phyloP scores from a whole-genome alignment of 2,329 filamentous ascomycete species.

The Chalaropsis thielavioides region DNA sequence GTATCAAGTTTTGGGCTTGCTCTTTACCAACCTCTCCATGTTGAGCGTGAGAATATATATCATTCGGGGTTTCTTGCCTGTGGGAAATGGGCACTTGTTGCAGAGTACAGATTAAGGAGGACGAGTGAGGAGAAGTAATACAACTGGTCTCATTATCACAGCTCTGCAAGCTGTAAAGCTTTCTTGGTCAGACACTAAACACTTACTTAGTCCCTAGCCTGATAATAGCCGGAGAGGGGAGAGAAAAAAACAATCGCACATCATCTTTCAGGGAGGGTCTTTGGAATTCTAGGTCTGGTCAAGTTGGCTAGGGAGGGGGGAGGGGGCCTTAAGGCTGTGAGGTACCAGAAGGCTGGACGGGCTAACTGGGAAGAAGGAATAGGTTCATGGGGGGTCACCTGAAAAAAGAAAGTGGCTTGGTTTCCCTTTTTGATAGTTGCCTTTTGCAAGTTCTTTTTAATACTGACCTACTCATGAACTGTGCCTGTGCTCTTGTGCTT shows the following conservation, averaged over 20 bases:
- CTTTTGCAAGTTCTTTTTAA: background rate
- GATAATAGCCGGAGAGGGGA: background rate
- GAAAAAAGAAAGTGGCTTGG: slow-evolving; percentile 2
- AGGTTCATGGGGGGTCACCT: background rate
- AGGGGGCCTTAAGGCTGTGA: background rate
- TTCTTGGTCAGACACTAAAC: background rate
- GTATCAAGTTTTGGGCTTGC: background rate
- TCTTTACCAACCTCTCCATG: background rate
- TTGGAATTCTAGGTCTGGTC: background rate
- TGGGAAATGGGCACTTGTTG: too few species aligned
- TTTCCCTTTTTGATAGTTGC: background rate
- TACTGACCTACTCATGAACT: background rate
- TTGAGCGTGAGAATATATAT: background rate
- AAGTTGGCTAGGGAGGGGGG: background rate
- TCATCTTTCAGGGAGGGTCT: background rate
- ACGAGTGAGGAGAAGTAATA: too few species aligned
- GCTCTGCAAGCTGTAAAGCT: too few species aligned
- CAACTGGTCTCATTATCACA: too few species aligned
- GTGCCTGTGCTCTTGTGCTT: background rate
- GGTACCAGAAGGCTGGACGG: background rate
- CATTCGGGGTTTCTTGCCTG: background rate
- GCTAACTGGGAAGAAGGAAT: background rate
- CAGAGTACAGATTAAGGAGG: too few species aligned
- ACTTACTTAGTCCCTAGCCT: background rate
- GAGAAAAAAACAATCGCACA: background rate